Conservation (phyloP, 805 yeast species). For the Tetrapisispora arboricola region DNA sequence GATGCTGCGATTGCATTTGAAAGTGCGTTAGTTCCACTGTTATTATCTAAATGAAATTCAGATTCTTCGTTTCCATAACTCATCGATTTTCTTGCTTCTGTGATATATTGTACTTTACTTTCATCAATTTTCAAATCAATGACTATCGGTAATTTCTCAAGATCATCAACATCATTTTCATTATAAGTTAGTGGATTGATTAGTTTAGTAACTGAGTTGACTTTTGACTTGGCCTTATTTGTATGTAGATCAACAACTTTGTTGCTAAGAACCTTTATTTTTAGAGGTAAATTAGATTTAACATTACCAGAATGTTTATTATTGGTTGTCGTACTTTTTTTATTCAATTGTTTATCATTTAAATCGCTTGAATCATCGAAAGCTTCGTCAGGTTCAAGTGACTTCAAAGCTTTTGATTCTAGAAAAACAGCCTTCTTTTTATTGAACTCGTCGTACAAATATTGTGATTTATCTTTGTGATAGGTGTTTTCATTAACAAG, state of each 20-base stretch:
- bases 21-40: too few species aligned
- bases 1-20: background rate
- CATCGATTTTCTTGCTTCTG: background rate
- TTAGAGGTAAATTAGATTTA: background rate
- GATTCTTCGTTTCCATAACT: background rate
- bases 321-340: background rate
- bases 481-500: conserved; percentile 5
- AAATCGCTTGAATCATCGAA: background rate
- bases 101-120: background rate
- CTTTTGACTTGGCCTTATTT: background rate
- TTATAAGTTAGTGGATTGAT: conserved; percentile 12
- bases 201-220: background rate
- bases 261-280: background rate
- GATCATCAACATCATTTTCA: conserved; percentile 18
- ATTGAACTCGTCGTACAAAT: conserved; percentile 6
- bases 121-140: conserved; percentile 1
- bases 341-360: background rate
- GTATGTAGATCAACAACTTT: background rate
- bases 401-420: background rate
- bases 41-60: background rate
- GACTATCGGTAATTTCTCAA: conserved; percentile 14
- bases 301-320: background rate
- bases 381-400: background rate
- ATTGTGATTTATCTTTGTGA: conserved; percentile 6
- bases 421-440: conserved; percentile 3